phyloP scores from a whole-genome alignment of 352 stramenopile species.

The Globisporangium okanoganense region DNA sequence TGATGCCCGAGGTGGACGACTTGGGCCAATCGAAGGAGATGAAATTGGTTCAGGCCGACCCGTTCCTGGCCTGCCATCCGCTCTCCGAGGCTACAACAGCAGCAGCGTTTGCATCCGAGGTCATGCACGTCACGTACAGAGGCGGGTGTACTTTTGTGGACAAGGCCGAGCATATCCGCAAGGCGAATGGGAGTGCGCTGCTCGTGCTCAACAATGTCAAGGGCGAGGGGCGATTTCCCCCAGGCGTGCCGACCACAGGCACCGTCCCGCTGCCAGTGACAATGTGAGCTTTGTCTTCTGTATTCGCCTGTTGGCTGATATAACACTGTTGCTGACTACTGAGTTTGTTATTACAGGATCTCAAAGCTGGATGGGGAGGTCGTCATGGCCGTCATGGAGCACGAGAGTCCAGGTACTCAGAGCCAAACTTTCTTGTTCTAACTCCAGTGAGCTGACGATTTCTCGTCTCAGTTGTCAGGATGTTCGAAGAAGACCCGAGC shows the following conservation, averaged over 20 bases:
- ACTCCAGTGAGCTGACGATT: no score
- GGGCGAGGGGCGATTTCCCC: constrained; percentile 50
- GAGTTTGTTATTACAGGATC: constrained; percentile 27
- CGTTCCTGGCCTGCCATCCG: constrained; percentile 38
- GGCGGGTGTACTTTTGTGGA: constrained; percentile 66
- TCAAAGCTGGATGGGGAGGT: constrained; percentile 61
- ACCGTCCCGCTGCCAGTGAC: constrained; percentile 41
- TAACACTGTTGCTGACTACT: constrained; percentile 1
- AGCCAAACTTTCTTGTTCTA: no score
- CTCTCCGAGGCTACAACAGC: constrained; percentile 5
- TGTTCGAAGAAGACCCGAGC: constrained; percentile 20
- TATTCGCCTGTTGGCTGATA: not conserved
- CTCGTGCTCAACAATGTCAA: constrained; percentile 68
- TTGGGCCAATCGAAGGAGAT: constrained; percentile 15
- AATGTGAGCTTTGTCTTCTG: constrained; percentile 30
- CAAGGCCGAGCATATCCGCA: constrained; percentile 38
- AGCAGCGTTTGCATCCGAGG: not conserved
- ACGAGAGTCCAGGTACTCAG: constrained; percentile 30
- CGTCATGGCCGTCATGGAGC: constrained; percentile 55
- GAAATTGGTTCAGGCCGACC: constrained; percentile 26
- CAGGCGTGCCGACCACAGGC: constrained; percentile 22
- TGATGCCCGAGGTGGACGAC: constrained; percentile 20
- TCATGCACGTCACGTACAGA: constrained; percentile 45
- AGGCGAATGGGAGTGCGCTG: constrained; percentile 32
- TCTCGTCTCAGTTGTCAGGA: constrained; percentile 2